Evolutionary conservation across 176 grass and related monocot genomes (phyloP).

Genomic region (Carex littledalei): DNA sequence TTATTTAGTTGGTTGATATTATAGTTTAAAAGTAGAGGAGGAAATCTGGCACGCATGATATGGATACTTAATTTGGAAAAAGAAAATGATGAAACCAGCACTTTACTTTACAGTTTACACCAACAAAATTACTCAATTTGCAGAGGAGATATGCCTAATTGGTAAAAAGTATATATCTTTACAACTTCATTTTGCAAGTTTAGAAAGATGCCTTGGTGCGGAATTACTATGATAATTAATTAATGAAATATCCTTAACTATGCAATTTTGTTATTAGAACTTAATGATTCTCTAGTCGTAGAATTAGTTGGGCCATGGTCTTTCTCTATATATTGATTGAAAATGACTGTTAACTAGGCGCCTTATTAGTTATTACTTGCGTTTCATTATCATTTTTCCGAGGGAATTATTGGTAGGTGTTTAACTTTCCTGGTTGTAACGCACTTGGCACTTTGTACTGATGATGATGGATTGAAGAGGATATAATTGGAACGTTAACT

Average conservation of each 20-base stretch:
- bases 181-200: not conserved
- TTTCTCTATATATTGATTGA: constrained; percentile 12
- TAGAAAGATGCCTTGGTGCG: not conserved
- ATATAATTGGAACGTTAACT: not conserved
- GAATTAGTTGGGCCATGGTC: constrained; percentile 1
- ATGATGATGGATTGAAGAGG: not conserved
- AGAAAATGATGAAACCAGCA: not conserved
- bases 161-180: not conserved
- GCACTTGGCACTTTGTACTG: not conserved
- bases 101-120: not conserved
- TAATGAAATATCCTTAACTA: not conserved
- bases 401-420: not conserved
- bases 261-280: not conserved
- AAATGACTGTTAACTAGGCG: not conserved
- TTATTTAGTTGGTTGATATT: not conserved
- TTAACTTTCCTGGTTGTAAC: not conserved
- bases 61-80: not conserved
- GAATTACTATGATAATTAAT: not conserved
- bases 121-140: not conserved
- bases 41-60: not conserved
- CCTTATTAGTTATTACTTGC: not conserved
- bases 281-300: not conserved
- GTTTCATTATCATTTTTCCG: not conserved
- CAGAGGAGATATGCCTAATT: not conserved
- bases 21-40: not conserved